Percentiles rank a stretch among this genome's conserved stretches.
Evolutionary conservation across 2,329 filamentous ascomycete genomes (phyloP).

Genomic region (Rhexocercosporidium sp.): DNA sequence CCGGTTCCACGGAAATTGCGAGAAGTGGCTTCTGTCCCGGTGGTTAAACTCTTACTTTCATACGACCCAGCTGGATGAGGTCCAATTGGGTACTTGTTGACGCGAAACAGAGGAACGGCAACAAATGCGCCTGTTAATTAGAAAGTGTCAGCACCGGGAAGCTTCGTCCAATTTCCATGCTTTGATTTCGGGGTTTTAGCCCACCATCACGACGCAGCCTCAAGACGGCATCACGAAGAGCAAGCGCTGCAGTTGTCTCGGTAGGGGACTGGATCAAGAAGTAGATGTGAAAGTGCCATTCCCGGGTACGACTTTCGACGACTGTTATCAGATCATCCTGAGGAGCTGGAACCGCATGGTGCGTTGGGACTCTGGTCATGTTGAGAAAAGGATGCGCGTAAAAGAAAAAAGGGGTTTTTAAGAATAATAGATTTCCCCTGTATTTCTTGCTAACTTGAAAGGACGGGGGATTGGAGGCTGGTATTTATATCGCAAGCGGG

Average conservation of each 20-base stretch:
- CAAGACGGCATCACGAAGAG: slow-evolving; percentile 19
- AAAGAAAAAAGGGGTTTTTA: not conserved
- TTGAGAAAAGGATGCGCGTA: not conserved
- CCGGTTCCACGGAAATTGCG: not conserved
- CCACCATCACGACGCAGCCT: slow-evolving; percentile 18
- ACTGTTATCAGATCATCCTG: slow-evolving; percentile 16
- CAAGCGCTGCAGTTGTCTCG: slow-evolving; percentile 15
- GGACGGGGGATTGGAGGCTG: no score
- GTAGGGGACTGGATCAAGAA: slow-evolving; percentile 16
- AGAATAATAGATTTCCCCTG: not conserved
- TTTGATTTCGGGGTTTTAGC: not conserved
- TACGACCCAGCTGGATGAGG: slow-evolving; percentile 19
- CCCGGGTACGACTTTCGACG: slow-evolving; percentile 13
- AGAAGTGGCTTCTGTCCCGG: not conserved
- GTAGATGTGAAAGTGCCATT: slow-evolving; percentile 22
- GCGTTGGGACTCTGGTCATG: slow-evolving; percentile 12
- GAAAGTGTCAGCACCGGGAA: not conserved
- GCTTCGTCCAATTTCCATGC: not conserved
- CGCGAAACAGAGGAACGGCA: slow-evolving; percentile 11
- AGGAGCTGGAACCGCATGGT: not conserved
- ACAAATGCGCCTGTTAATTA: slow-evolving; percentile 20
- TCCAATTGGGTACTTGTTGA: slow-evolving; percentile 17
- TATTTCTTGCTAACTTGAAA: no score
- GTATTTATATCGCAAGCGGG: not conserved
- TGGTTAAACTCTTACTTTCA: slow-evolving; percentile 3